phyloP scores from a whole-genome alignment of 2,329 filamentous ascomycete species.

The Nemania abortiva region DNA sequence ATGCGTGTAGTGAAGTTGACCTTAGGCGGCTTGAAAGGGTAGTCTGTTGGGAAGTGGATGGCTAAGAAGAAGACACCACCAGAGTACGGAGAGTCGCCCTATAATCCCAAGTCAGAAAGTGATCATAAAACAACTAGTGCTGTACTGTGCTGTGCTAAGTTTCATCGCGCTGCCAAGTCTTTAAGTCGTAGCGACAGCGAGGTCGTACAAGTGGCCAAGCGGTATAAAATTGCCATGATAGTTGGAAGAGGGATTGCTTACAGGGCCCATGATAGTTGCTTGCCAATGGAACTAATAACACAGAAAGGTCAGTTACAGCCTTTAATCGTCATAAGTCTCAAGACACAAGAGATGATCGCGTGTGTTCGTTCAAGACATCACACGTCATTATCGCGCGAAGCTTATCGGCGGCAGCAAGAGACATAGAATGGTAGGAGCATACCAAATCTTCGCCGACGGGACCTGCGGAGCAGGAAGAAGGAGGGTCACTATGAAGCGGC shows the following conservation, averaged over 20 bases:
- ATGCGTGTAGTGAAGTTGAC: constrained; percentile 99
- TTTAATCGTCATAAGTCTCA: constrained; percentile 1
- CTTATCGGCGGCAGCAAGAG: constrained; percentile 49
- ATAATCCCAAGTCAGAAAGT: constrained; percentile 35
- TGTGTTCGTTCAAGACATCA: constrained; percentile 42
- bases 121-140: background rate
- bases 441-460: constrained; percentile 98
- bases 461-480: constrained; percentile 97
- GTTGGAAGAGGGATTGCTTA: constrained; percentile 66
- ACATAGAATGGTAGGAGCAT: constrained; percentile 57
- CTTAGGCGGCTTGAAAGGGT: constrained; percentile 99
- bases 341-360: constrained; percentile 33
- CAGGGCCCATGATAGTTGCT: constrained; percentile 99
- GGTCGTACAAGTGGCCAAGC: background rate
- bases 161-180: background rate
- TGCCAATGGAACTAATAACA: constrained; percentile 94
- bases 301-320: constrained; percentile 50
- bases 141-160: background rate
- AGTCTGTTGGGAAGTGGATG: constrained; percentile 99
- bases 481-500: constrained; percentile 80
- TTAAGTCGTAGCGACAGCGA: background rate
- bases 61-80: constrained; percentile 99
- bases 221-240: constrained; percentile 39
- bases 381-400: constrained; percentile 33
- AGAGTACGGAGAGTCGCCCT: constrained; percentile 97